Evolutionary conservation across 1,284 basidiomycete genomes (phyloP).

Genomic region (Pyrrhoderma lamaoense): DNA sequence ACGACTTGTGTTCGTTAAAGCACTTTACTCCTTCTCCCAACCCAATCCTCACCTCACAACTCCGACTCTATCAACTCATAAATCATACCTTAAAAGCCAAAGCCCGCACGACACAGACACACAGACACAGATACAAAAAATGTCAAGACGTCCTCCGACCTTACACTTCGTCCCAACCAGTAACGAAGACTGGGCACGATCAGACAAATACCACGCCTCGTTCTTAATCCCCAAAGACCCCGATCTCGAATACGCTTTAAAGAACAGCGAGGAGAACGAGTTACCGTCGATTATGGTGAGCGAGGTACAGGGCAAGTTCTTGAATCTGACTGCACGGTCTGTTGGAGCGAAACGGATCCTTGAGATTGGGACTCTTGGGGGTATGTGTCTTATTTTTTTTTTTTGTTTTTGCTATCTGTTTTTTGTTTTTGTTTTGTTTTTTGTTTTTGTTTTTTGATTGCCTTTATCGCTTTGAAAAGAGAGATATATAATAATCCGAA

Average conservation of each 20-base stretch:
- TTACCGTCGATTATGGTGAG: conserved; percentile 49
- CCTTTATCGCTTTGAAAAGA: too few species aligned
- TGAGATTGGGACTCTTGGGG: conserved; percentile 60
- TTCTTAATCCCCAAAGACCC: conserved; percentile 42
- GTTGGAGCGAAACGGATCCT: conserved; percentile 45
- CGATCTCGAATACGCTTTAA: conserved; percentile 35
- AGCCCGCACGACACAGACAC: too few species aligned
- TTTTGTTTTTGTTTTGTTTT: too few species aligned
- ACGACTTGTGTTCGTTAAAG: too few species aligned
- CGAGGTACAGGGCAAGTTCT: conserved; percentile 48
- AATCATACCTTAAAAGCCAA: too few species aligned
- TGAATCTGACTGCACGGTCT: conserved; percentile 42
- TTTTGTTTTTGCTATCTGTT: conserved; percentile 7
- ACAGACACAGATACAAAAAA: too few species aligned
- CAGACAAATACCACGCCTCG: conserved; percentile 50
- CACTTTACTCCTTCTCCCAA: too few species aligned
- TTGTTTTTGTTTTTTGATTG: too few species aligned
- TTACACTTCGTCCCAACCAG: not conserved
- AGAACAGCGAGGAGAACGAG: conserved; percentile 37
- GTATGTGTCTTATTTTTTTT: conserved; percentile 28
- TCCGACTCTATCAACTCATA: too few species aligned
- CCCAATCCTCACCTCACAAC: too few species aligned
- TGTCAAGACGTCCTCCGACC: not conserved
- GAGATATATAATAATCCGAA: too few species aligned
- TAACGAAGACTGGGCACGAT: conserved; percentile 39